A percentile compares a stretch with the other conserved stretches of the same genome.
These are phyloP conservation scores for Mrakia blollopis DNA, from an alignment of 768 basidiomycete genomes.

Conservation along the genomic window DNA sequence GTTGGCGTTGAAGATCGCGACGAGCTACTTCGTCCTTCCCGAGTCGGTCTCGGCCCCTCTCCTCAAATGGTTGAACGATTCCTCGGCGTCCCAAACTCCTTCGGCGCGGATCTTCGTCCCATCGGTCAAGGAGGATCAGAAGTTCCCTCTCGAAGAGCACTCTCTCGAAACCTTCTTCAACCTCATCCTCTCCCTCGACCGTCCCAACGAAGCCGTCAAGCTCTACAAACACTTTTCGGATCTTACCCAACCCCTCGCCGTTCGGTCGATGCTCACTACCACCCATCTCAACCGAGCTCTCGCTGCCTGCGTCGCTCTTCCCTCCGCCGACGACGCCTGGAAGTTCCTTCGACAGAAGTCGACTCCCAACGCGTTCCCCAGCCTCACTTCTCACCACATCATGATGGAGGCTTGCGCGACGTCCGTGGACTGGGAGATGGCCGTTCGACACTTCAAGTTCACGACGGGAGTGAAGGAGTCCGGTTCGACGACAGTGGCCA, in stretches of 20 bases:
- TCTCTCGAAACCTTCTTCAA: constrained; percentile 10
- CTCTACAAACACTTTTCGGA: constrained; percentile 11
- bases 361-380: neutral
- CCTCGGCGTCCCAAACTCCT: neutral
- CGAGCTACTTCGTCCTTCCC: neutral
- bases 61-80: neutral
- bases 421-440: neutral
- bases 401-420: constrained; percentile 1
- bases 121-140: neutral
- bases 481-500: neutral
- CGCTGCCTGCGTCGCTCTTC: constrained; percentile 4
- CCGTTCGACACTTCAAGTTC: neutral
- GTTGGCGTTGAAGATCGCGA: neutral
- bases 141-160: constrained; percentile 1
- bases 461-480: constrained; percentile 7
- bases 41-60: neutral
- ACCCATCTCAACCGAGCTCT: constrained; percentile 19
- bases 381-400: neutral
- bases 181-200: constrained; percentile 12
- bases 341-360: neutral
- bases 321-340: neutral
- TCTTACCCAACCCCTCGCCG: neutral
- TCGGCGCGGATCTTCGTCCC: neutral
- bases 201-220: constrained; percentile 7
- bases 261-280: neutral